Percentiles rank a stretch among this genome's conserved stretches.
Evolutionary conservation across 2,329 filamentous ascomycete species (phyloP).

Genomic region (Aspergillus floridensis): DNA sequence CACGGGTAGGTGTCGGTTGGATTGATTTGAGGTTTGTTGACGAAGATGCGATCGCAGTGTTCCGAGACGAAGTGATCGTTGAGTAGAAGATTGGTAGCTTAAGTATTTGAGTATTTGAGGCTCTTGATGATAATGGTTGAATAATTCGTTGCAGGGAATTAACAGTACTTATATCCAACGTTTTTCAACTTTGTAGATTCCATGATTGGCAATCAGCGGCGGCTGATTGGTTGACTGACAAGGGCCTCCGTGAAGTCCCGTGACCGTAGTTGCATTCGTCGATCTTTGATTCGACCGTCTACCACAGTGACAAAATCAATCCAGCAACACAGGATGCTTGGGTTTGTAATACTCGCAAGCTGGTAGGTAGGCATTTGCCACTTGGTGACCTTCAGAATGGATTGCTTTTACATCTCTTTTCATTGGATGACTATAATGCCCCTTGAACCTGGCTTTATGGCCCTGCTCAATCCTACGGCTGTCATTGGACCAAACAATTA

Average conservation of each 20-base stretch:
- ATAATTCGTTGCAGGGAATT: background rate
- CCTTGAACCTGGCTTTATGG: no score
- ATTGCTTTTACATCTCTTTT: background rate
- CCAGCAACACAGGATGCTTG: background rate
- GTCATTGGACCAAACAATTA: background rate
- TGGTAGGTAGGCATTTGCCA: background rate
- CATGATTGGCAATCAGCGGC: background rate
- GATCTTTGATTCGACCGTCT: background rate
- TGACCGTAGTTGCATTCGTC: background rate
- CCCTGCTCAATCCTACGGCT: no score
- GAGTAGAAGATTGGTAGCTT: background rate
- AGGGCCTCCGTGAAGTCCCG: background rate
- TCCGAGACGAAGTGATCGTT: background rate
- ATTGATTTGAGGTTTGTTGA: background rate
- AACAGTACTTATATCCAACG: background rate
- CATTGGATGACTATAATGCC: background rate
- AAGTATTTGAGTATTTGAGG: background rate
- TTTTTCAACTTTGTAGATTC: background rate
- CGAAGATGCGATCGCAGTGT: background rate
- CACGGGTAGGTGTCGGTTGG: background rate
- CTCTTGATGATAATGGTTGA: background rate
- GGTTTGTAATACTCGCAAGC: slow-evolving; percentile 3
- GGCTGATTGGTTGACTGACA: background rate
- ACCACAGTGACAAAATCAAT: background rate
- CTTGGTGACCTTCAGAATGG: background rate